These are phyloP conservation scores for Picochlorum sp. DNA, from an alignment of 139 green algal species.

Conservation along the genomic window DNA sequence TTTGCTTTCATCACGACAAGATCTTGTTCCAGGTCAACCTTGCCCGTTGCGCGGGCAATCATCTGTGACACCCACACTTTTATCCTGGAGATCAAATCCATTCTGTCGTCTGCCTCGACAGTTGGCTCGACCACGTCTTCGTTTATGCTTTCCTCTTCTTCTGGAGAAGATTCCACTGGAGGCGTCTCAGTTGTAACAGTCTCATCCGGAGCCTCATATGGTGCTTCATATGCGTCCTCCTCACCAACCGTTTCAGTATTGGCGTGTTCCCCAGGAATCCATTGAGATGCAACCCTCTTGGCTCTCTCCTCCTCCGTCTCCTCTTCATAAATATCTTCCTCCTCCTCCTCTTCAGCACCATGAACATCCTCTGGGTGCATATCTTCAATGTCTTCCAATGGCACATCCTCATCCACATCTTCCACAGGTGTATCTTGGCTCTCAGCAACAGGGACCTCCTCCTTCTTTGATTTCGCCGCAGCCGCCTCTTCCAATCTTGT, in stretches of 20 bases:
- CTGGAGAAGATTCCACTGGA: background rate
- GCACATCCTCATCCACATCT: background rate
- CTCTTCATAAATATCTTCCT: slow-evolving; percentile 22
- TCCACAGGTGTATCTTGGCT: too few relatives aligned
- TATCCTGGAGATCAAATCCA: slow-evolving; percentile 1
- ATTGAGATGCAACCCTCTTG: slow-evolving; percentile 29
- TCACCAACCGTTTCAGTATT: slow-evolving; percentile 1
- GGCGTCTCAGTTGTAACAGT: slow-evolving; percentile 10
- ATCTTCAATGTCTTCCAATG: slow-evolving; percentile 30
- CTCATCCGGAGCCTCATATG: too few relatives aligned
- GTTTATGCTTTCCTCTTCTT: slow-evolving; percentile 19
- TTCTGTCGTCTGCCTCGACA: slow-evolving; percentile 3
- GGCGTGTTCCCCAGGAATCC: slow-evolving; percentile 29
- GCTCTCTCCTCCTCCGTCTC: slow-evolving; percentile 36
- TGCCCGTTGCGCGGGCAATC: background rate
- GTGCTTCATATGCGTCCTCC: background rate
- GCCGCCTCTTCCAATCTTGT: slow-evolving; percentile 33
- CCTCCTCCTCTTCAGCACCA: slow-evolving; percentile 1
- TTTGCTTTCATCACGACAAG: background rate
- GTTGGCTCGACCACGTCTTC: slow-evolving; percentile 2
- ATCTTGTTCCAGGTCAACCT: background rate
- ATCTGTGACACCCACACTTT: background rate
- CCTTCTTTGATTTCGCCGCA: slow-evolving; percentile 17
- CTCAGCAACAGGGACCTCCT: background rate
- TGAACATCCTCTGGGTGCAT: slow-evolving; percentile 22